Evolutionary conservation across 2,329 filamentous ascomycete species (phyloP).

Genomic region (Calonectria pseudoreteaudii): DNA sequence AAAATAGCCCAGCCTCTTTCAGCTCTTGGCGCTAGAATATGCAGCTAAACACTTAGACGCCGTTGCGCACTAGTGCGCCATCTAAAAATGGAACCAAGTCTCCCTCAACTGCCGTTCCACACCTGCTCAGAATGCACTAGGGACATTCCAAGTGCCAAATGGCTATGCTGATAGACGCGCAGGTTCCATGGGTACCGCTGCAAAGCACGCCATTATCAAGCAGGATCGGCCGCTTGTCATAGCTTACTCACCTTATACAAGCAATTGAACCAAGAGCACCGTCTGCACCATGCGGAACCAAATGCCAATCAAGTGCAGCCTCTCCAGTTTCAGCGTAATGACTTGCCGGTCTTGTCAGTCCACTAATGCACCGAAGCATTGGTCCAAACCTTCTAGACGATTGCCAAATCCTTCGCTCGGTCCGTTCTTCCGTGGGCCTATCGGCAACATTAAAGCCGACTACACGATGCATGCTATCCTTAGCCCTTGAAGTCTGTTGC

Average conservation of each 20-base stretch:
- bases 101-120: not conserved
- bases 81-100: not conserved
- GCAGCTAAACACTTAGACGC: not conserved
- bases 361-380: not conserved
- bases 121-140: not conserved
- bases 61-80: not conserved
- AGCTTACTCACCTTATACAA: not conserved
- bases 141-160: not conserved
- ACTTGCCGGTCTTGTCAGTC: not conserved
- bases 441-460: not conserved
- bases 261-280: not conserved
- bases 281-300: not conserved
- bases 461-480: not conserved
- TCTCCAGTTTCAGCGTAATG: not conserved
- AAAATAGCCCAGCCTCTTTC: not conserved
- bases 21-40: not conserved
- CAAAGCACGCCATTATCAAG: not conserved
- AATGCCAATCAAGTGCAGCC: not conserved
- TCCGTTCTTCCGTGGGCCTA: too few relatives aligned
- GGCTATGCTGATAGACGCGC: not conserved
- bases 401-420: not conserved
- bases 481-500: not conserved
- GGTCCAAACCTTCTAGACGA: not conserved
- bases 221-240: not conserved
- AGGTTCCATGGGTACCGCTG: not conserved